These are phyloP conservation scores for Candida gigantensis DNA, from an alignment of 1,139 yeast species.

Conservation along the genomic window DNA sequence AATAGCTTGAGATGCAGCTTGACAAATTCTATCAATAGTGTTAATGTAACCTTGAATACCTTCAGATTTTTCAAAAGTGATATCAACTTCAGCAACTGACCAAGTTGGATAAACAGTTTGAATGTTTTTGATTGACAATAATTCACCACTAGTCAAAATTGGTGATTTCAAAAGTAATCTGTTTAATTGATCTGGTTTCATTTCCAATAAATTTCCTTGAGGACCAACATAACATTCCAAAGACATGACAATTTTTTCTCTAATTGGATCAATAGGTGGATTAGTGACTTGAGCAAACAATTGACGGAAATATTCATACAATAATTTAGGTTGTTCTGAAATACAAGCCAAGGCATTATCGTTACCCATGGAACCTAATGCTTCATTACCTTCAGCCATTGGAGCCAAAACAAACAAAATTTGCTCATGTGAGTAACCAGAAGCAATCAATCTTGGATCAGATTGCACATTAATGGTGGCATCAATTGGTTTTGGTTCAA, in stretches of 20 bases:
- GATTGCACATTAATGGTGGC: slow-evolving; percentile 55
- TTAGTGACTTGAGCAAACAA: slow-evolving; percentile 97
- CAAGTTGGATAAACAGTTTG: slow-evolving; percentile 79
- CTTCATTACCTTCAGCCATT: slow-evolving; percentile 96
- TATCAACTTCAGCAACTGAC: slow-evolving; percentile 81
- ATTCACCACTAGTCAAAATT: slow-evolving; percentile 70
- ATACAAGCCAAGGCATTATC: slow-evolving; percentile 97
- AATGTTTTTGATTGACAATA: slow-evolving; percentile 72
- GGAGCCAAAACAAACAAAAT: slow-evolving; percentile 81
- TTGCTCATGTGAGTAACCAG: slow-evolving; percentile 93
- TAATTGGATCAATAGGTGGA: slow-evolving; percentile 97
- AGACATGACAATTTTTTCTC: slow-evolving; percentile 96
- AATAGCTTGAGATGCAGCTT: slow-evolving; percentile 84
- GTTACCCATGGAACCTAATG: slow-evolving; percentile 98
- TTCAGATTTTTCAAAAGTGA: slow-evolving; percentile 80
- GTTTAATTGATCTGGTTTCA: slow-evolving; percentile 90
- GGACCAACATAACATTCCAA: slow-evolving; percentile 97
- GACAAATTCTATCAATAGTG: slow-evolving; percentile 84
- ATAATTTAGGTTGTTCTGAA: slow-evolving; percentile 86
- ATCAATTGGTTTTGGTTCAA: slow-evolving; percentile 25
- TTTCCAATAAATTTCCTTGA: slow-evolving; percentile 91
- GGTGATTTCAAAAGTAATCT: slow-evolving; percentile 83
- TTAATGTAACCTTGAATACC: slow-evolving; percentile 85
- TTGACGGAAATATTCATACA: slow-evolving; percentile 94
- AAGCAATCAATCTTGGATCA: slow-evolving; percentile 82